Evolutionary conservation across 192 early-diverging fungal genomes (phyloP).

Genomic region (Backusella circina): DNA sequence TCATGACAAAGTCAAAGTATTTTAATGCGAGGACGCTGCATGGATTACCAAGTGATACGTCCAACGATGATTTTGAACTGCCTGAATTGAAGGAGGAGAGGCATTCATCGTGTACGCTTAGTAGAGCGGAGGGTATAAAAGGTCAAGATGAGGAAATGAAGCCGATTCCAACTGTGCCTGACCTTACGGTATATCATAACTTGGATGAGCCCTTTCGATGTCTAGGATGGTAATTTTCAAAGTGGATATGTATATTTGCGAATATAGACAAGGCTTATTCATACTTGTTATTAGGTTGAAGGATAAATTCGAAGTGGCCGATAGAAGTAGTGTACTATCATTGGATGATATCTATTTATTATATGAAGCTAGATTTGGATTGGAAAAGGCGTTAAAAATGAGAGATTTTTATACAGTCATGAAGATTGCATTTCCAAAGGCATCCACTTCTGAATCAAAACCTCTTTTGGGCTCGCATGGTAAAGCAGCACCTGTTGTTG

Average conservation of each 20-base stretch:
- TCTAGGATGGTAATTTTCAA: constrained; percentile 45
- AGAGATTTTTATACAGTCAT: constrained; percentile 27
- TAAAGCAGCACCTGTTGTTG: constrained; percentile 13
- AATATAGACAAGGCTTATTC: neutral
- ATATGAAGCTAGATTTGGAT: constrained; percentile 45
- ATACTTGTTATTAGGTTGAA: constrained; percentile 46
- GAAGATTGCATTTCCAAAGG: constrained; percentile 36
- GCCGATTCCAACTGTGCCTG: constrained; percentile 15
- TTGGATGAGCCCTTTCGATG: constrained; percentile 54
- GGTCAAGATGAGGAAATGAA: neutral
- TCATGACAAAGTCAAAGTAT: constrained; percentile 7
- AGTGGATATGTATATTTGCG: neutral
- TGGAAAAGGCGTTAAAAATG: constrained; percentile 28
- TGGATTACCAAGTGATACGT: neutral
- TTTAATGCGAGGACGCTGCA: constrained; percentile 3
- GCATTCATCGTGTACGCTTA: neutral
- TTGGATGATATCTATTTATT: constrained; percentile 44
- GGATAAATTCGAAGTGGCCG: constrained; percentile 45
- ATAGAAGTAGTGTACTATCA: constrained; percentile 32
- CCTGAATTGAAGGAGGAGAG: neutral
- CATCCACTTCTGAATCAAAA: neutral
- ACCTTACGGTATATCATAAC: constrained; percentile 34
- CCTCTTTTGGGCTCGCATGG: neutral
- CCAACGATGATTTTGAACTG: neutral
- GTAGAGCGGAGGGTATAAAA: too few relatives aligned